Evolutionary conservation across 805 yeast species (phyloP), one percentile per base, ranked within the genome.

Genomic region (Blastobotrys attinorum): DNA sequence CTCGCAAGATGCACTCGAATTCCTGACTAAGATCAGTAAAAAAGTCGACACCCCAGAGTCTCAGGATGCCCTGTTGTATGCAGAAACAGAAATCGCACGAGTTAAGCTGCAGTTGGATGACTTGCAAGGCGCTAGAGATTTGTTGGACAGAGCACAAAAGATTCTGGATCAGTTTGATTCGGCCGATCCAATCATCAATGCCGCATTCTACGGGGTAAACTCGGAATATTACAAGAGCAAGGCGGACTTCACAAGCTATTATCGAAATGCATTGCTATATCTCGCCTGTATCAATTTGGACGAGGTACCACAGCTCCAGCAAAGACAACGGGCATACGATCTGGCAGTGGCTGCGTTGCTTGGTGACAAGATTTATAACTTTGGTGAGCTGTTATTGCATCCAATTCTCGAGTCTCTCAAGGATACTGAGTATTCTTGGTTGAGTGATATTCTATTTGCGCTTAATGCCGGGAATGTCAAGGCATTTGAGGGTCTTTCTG

Each of bases 311-410:
- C 33, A 47, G 10, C 52, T 58, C 29, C 72, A 68, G 39, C 70
- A 66, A 53, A 73, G 71, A 53, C 68, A 67, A 44, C 62, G 80
- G 41, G 84, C 86, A 1, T 78, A 79, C 56, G 95, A 90, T 52
- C 75, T 90, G 53, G 75, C 90, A 47, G 71, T 87, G 37, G 80
- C 95, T 25, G 97, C 97, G 0, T 68, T 92, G 47, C 71, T 90
- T 54, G 97, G 97, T 39, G 95, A 88, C 59, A 80, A 77, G 57
- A 85, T 90, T 54, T 92, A 87, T 70, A 92, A 90, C 67, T 92
- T 92, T 64, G 97, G 97, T 41, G 98, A 92, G 66, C 75, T 92
- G 50, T 73, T 92, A 48, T 78, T 88, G 61, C 97, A 90, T 64
- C 95, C 92, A 36, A 79, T 90, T 38, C 74, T 88, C 62, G 60